Conservation (phyloP, 805 yeast genomes). For the Kurtzmaniella cleridarum region DNA sequence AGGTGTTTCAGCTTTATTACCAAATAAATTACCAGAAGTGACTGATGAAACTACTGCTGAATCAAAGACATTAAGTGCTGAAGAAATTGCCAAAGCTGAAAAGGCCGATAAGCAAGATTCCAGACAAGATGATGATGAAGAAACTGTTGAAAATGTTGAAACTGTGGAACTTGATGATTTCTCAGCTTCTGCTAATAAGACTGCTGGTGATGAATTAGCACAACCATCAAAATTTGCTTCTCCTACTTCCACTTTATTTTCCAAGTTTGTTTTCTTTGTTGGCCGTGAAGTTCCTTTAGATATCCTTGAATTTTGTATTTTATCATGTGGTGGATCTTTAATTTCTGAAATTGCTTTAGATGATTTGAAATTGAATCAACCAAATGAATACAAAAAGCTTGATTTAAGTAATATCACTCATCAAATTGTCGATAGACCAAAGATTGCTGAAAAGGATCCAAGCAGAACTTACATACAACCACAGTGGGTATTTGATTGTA, state of each 20-base stretch:
- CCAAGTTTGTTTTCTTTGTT: constrained; percentile 72
- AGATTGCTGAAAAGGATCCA: constrained; percentile 65
- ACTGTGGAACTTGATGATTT: constrained; percentile 60
- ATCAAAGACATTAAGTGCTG: constrained; percentile 30
- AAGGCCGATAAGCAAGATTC: constrained; percentile 35
- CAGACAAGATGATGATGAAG: constrained; percentile 12
- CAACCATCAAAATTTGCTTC: constrained; percentile 59
- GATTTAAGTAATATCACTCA: constrained; percentile 76
- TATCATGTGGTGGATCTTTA: constrained; percentile 81
- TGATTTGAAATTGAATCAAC: constrained; percentile 51
- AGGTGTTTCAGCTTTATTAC: constrained; percentile 33
- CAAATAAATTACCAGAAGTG: constrained; percentile 16
- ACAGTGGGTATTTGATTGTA: constrained; percentile 93
- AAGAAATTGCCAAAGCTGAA: constrained; percentile 46
- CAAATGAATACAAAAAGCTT: constrained; percentile 40
- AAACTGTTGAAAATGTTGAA: constrained; percentile 13
- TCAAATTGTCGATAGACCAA: constrained; percentile 92
- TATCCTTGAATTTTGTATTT: constrained; percentile 77
- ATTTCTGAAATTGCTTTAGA: constrained; percentile 86
- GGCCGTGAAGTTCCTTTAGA: constrained; percentile 97
- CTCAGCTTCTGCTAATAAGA: constrained; percentile 51
- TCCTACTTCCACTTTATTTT: constrained; percentile 60
- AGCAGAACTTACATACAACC: constrained; percentile 96
- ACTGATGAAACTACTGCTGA: constrained; percentile 17
- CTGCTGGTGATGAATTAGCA: constrained; percentile 61